phyloP scores from a whole-genome alignment of 345 rosid species.

The Salix udensis region DNA sequence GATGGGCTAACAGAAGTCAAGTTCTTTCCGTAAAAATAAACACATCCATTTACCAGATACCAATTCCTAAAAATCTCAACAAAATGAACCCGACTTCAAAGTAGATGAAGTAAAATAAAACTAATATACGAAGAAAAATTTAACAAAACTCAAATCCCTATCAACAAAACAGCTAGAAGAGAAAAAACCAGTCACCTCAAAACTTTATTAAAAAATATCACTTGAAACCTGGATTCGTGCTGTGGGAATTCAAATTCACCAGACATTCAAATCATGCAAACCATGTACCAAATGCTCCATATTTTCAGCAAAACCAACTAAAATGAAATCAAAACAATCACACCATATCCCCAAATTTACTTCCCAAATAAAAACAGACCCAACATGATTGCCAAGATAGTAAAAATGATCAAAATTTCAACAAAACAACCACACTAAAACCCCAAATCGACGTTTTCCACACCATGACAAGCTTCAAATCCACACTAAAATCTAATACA shows the following conservation, averaged over 20 bases:
- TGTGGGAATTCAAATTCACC: background rate
- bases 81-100: background rate
- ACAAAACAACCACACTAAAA: background rate
- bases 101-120: background rate
- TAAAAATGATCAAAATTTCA: background rate
- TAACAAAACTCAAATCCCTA: background rate
- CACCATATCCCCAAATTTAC: background rate
- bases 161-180: background rate
- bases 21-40: background rate
- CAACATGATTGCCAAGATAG: background rate
- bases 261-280: background rate
- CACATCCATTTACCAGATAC: background rate
- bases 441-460: background rate
- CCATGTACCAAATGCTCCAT: background rate
- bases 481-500: background rate
- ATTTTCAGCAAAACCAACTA: background rate
- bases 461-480: background rate
- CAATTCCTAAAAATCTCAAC: slow-evolving; percentile 9
- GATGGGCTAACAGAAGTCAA: background rate
- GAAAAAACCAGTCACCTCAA: background rate
- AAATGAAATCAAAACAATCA: background rate
- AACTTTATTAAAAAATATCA: background rate
- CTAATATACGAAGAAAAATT: background rate
- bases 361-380: background rate
- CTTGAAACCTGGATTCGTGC: background rate